Base-by-base conservation (phyloP, 176 grass and related monocot genomes). In the Ampelocalamus luodianensis region DNA sequence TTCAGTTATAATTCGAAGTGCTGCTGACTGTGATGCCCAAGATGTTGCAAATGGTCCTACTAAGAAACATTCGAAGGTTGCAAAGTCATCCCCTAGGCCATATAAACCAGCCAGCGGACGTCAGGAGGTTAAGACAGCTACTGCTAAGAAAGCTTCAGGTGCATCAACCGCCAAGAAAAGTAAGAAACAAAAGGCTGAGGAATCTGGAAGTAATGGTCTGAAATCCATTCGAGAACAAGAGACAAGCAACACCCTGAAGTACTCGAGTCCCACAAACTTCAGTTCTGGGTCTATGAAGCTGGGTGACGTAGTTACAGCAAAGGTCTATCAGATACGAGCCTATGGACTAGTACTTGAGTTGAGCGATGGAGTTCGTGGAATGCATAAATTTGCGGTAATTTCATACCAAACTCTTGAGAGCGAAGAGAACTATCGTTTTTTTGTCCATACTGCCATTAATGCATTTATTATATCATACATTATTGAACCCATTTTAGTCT, bases 301-400 rank as follows among this genome's bases (percentile, higher is more conserved):
- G 3, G 96, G 93, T 72, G 93, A 98, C 16, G 82, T 68, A 55
- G 88, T 94, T 46, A 96, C 66, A 23, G 96, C 90, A 88, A 98
- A 98, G 78, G 87, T 98, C 32, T 90, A 91, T 40, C 90, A 98
- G 81, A 89, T 94, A 84, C 78, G 96, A 83, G 83, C 93, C 9
- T 94, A 84, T 88, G 96, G 96, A 71, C 49, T 98, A 66, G 96
- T 98, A 76, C 96, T 98, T 67, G 88, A 98, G 73, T 82, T 98
- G 72, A 90, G 64, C 54, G 88, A 93, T 84, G 96, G 93, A 87
- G 76, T 66, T 5, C 91, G 86, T 8, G 96, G 96, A 85, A 98
- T 95, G 96, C 92, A 90, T 84, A 98, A 96, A 75, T 98, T 98
- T 93, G 74, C 84, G 96, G 96, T 98, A 94, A 86, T 29, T 80